Evolutionary conservation across 805 yeast species (phyloP).

Genomic region (Saccharomyces paradoxus): DNA sequence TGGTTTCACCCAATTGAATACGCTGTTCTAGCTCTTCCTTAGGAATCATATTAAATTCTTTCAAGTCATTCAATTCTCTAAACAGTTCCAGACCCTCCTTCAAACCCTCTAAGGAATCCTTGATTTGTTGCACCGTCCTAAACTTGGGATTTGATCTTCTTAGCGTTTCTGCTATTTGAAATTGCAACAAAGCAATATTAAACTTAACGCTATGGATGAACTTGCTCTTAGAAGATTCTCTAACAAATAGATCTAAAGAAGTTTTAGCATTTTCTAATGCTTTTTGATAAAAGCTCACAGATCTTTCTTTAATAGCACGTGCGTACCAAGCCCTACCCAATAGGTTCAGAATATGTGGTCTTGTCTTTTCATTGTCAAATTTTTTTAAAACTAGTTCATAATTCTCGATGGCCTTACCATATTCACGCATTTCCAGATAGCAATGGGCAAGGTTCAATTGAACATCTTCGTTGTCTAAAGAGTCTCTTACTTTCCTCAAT

Average conservation of each 20-base stretch:
- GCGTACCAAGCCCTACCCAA: conserved; percentile 85
- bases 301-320: conserved; percentile 64
- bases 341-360: conserved; percentile 57
- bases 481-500: conserved; percentile 81
- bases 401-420: conserved; percentile 75
- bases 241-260: conserved; percentile 36
- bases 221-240: conserved; percentile 18
- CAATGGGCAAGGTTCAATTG: conserved; percentile 86
- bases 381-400: conserved; percentile 73
- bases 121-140: conserved; percentile 56
- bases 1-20: conserved; percentile 75
- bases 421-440: conserved; percentile 72
- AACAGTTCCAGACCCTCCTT: conserved; percentile 53
- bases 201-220: conserved; percentile 47
- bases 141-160: conserved; percentile 51
- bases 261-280: conserved; percentile 56
- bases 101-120: conserved; percentile 46
- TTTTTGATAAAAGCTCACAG: conserved; percentile 47
- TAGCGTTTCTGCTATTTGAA: conserved; percentile 78
- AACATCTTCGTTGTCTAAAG: conserved; percentile 74
- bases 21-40: conserved; percentile 74
- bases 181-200: conserved; percentile 76
- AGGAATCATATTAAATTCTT: conserved; percentile 61
- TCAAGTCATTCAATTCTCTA: conserved; percentile 45
- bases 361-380: conserved; percentile 51